Conservation (phyloP, 345 rosid genomes). For the Moringa oleifera region DNA sequence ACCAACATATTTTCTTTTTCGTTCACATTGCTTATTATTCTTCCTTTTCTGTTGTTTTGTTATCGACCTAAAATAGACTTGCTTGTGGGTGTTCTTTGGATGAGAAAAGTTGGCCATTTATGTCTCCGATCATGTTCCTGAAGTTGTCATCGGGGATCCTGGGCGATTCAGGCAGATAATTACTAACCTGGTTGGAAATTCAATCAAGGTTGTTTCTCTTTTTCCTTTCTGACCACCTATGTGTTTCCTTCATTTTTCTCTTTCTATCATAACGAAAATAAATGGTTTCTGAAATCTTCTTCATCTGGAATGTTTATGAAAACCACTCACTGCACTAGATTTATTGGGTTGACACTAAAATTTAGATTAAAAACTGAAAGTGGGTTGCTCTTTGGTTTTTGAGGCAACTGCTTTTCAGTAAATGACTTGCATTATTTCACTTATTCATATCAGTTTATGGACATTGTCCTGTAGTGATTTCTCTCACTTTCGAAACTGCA, state of each 20-base stretch:
- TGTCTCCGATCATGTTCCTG: conserved; percentile 77
- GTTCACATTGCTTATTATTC: too few species aligned
- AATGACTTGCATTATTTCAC: background rate
- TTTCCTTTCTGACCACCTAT: background rate
- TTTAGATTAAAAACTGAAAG: background rate
- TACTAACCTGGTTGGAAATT: conserved; percentile 92
- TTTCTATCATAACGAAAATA: too few species aligned
- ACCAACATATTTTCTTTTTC: background rate
- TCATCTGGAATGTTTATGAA: background rate
- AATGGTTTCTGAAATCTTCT: too few species aligned
- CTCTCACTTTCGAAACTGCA: conserved; percentile 26
- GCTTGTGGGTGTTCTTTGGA: conserved; percentile 12
- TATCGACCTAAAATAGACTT: background rate
- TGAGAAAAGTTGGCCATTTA: conserved; percentile 70
- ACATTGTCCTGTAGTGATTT: background rate
- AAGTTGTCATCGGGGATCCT: conserved; percentile 80
- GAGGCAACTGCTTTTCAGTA: background rate
- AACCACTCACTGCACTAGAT: background rate
- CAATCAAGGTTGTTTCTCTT: conserved; percentile 63
- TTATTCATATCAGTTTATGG: conserved; percentile 1
- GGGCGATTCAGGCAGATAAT: conserved; percentile 84
- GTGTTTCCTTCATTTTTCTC: too few species aligned
- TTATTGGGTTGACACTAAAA: background rate
- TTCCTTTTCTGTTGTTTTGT: background rate
- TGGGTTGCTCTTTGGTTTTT: background rate